Conservation (phyloP, 345 rosid genomes). For the Brassica incana region DNA sequence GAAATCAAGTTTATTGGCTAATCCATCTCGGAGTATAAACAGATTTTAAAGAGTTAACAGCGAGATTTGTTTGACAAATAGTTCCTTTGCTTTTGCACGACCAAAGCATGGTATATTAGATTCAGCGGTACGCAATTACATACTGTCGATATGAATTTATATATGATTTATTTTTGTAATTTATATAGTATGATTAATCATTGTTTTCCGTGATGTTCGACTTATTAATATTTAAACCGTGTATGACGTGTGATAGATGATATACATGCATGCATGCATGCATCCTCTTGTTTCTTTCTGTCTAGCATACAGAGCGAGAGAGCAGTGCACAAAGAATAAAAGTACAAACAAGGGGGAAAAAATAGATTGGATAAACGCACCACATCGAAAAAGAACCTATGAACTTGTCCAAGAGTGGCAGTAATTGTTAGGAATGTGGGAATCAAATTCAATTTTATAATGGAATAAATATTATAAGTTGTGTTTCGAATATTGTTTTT, state of each 20-base stretch:
- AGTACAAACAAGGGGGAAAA: not conserved
- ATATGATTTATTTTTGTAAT: no score
- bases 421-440: constrained; percentile 38
- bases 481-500: constrained; percentile 5
- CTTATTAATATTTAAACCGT: not conserved
- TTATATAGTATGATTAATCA: not conserved
- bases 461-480: not conserved
- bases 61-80: not conserved
- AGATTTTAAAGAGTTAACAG: not conserved
- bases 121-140: no score
- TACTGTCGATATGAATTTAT: not conserved
- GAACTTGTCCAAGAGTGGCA: constrained; percentile 30
- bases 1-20: not conserved
- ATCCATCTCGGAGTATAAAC: not conserved
- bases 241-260: not conserved
- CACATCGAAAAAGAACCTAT: constrained; percentile 14
- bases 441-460: constrained; percentile 29
- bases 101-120: no score
- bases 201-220: not conserved
- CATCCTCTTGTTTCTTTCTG: constrained; percentile 28
- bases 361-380: constrained; percentile 22
- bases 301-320: not conserved
- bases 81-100: no score
- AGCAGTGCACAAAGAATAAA: constrained; percentile 3
- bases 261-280: constrained; percentile 21